Evolutionary conservation across 345 rosid species (phyloP), one percentile per base, ranked within the genome.

Genomic region (Cardamine resedifolia): DNA sequence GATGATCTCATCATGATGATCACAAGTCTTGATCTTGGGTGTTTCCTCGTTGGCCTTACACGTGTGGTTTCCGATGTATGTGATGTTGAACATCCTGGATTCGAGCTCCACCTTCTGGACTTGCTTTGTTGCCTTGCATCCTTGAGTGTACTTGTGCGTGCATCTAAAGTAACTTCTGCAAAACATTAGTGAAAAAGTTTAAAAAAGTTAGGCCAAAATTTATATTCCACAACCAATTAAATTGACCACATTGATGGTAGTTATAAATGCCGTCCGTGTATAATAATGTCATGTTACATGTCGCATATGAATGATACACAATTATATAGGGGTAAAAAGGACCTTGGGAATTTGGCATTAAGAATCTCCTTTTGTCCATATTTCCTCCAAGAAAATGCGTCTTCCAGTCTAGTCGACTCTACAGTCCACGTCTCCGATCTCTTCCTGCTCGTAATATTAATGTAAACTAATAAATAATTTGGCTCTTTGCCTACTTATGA

Each of bases 101-200:
- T 86, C 76, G 3, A 80, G 77, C 48, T 86, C 92, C 58, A 66
- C 62, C 82, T 48, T 82, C 41, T 93, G 98, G 28, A 93, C 98
- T 65, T 93, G 98, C 64, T 89, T 90, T 27, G 83, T 77, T n/a
- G 97, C 98, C 44, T 65, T 80, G 79, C 98, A 93, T 10, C 81
- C 87, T 66, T 77, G 86, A 30, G 78, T 92, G 49, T 79, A 58
- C 83, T 93, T 93, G 72, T 83, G 85, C 3, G 88, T 86, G 85
- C 97, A 93, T 64, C 98, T 83, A 26, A 78, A 93, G 88, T 93
- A 93, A 59, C 84, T 84, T 88, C 98, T 93, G 89, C 30, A 53
- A 9, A 78, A 78, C 53, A 61, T 27, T 5, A 49, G 50, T 30
- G 18, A 10, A 55, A 0, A 2, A 3, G 7, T 0, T 41, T 15